A percentile compares a stretch with the other conserved stretches of the same genome.
Evolutionary conservation across 2,329 filamentous ascomycete genomes (phyloP).

Genomic region (Epichloe gansuensis): DNA sequence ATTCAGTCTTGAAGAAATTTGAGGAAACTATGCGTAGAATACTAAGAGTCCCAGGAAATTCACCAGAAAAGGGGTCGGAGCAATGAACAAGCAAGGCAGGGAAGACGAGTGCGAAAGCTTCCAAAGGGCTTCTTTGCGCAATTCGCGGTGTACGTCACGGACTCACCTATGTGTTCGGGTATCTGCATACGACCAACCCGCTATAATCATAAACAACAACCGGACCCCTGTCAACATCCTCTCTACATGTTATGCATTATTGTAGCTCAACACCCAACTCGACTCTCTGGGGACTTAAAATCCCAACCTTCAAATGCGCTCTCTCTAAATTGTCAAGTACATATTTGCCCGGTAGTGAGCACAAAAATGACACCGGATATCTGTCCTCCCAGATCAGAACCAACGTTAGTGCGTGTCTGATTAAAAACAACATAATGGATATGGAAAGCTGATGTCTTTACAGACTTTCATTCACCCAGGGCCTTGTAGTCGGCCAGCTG

Average conservation of each 20-base stretch:
- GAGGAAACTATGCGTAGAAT: neutral
- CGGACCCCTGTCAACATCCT: neutral
- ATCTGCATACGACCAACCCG: constrained; percentile 1
- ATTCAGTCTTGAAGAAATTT: neutral
- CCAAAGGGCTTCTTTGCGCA: neutral
- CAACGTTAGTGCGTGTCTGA: constrained; percentile 28
- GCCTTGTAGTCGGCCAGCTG: constrained; percentile 83
- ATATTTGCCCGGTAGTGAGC: neutral
- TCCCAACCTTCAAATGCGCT: neutral
- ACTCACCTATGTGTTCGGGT: neutral
- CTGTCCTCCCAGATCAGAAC: constrained; percentile 31
- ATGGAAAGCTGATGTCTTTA: neutral
- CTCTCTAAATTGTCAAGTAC: neutral
- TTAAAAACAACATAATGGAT: neutral
- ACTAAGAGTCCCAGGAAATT: too few relatives aligned
- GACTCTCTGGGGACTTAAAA: neutral
- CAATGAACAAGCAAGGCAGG: neutral
- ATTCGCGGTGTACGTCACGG: neutral
- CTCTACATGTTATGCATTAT: neutral
- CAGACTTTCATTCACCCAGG: constrained; percentile 79
- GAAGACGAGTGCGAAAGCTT: neutral
- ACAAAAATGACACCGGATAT: constrained; percentile 27
- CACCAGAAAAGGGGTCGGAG: neutral
- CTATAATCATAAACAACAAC: neutral
- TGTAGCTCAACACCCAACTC: neutral